Base-by-base conservation (phyloP, 768 basidiomycete genomes). In the Boletus sp. region DNA sequence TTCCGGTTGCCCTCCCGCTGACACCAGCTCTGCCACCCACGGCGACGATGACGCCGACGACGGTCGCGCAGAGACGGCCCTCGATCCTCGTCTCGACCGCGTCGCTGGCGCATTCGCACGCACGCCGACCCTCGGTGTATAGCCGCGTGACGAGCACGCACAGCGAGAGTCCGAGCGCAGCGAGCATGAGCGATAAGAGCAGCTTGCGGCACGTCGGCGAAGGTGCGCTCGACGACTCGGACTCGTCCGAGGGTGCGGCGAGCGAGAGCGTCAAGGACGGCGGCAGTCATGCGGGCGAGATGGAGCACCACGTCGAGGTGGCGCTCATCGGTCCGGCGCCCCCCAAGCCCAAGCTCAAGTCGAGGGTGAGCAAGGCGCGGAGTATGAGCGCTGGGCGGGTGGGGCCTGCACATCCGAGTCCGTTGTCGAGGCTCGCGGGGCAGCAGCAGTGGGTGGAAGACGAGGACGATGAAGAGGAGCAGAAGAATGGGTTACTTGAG, bases 191-290 rank as follows among this genome's bases (percentile, higher is more conserved):
- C 59, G 75, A 78, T 51, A 70, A 69, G 52, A 88, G 81, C 56
- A 72, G 83, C 33, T 24, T 45, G 14, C 75, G 82, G 2, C 84
- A 90, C 63, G 82, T 86, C 11, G 90, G 90, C 5, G 90, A 91
- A 64, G 89, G 90, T 29, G 87, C 86, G 1, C 71, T 92, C 4
- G 86, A 88, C 56, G 89, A 90, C 64, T 90, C 88, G 0, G 89
- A 90, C 72, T 89, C 88, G 1, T 81, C 80, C 2, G 79, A 73
- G 12, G 50, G 56, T 5, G 60, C 49, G 14, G 63, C 47, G 40
- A 60, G 67, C 30, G 69, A 67, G 30, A 60, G 63, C 9, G 54
- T 58, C 14, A 54, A 28, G 9, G 65, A 63, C 9, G 56, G 62
- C n/a, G 56, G 61, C n/a, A 55, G 60, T 12, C 58, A 61, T 28